Percentiles rank a stretch among this genome's conserved stretches.
These are phyloP conservation scores for Fusarium temperatum DNA, from an alignment of 2,329 filamentous ascomycete species.

Conservation along the genomic window DNA sequence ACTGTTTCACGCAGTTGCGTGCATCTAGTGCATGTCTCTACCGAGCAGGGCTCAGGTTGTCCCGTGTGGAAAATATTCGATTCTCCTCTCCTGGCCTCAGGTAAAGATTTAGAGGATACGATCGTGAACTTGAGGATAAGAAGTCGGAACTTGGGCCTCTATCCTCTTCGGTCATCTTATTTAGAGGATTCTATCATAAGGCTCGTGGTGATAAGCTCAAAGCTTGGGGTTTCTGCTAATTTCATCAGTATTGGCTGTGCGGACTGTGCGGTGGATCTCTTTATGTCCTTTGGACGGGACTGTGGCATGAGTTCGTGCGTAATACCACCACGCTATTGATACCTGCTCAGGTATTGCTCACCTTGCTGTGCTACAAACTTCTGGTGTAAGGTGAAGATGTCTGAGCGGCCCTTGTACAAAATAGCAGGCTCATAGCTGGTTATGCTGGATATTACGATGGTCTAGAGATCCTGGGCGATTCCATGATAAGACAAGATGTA, in stretches of 20 bases:
- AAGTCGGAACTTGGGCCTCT: background rate
- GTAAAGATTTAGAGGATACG: background rate
- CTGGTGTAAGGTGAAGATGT: background rate
- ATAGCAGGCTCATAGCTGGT: background rate
- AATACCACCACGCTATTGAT: background rate
- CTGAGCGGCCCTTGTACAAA: background rate
- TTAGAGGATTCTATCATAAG: background rate
- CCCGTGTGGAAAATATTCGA: accelerated
- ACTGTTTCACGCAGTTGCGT: background rate
- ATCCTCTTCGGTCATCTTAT: background rate
- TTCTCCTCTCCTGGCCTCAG: background rate
- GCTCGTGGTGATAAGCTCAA: background rate
- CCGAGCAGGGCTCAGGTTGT: background rate
- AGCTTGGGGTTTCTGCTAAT: background rate
- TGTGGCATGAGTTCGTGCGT: too few relatives aligned
- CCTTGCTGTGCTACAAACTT: background rate
- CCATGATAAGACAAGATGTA: too few relatives aligned
- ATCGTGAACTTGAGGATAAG: too few relatives aligned
- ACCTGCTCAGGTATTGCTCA: too few relatives aligned
- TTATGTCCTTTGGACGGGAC: too few relatives aligned
- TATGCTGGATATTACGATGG: background rate
- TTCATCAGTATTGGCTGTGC: background rate
- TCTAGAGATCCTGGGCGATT: background rate
- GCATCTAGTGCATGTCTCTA: background rate
- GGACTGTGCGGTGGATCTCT: background rate